Evolutionary conservation across 495 filamentous ascomycete species (phyloP).

Genomic region (Cercophora newfieldiana): DNA sequence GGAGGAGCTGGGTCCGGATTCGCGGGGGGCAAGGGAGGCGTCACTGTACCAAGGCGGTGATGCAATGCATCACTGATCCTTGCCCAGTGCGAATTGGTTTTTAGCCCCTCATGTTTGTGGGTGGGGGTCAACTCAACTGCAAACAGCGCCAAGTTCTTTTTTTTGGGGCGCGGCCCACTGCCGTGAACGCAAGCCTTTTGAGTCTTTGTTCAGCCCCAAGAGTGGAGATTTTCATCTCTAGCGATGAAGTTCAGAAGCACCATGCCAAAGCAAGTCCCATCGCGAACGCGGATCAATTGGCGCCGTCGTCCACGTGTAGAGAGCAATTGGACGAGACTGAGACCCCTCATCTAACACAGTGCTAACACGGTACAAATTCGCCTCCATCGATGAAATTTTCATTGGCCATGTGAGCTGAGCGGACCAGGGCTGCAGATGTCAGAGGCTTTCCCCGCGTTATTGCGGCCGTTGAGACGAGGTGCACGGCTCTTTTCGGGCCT

Average conservation of each 20-base stretch:
- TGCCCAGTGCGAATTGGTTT: conserved; percentile 28
- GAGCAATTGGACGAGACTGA: neutral
- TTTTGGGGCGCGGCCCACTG: no score
- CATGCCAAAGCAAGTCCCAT: neutral
- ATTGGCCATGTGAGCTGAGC: conserved; percentile 34
- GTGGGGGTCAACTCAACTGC: conserved; percentile 3
- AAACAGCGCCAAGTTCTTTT: neutral
- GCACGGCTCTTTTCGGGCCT: conserved; percentile 12
- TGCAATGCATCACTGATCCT: conserved; percentile 18
- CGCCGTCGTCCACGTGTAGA: neutral
- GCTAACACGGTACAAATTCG: conserved; percentile 21
- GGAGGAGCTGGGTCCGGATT: conserved; percentile 19
- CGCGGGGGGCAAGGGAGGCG: conserved; percentile 24
- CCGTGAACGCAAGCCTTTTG: neutral
- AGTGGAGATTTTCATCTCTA: neutral
- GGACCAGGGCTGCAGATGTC: conserved; percentile 9
- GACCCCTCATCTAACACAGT: conserved; percentile 19
- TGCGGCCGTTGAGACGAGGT: conserved; percentile 9
- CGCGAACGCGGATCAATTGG: neutral
- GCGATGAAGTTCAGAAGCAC: neutral
- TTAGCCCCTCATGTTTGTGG: neutral
- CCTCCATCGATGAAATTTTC: conserved; percentile 27
- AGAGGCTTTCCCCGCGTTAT: conserved; percentile 5
- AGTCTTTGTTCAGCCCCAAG: neutral
- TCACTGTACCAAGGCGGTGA: conserved; percentile 23